Conservation (phyloP, 2,329 filamentous ascomycete genomes). For the Amylocarpus encephaloides region DNA sequence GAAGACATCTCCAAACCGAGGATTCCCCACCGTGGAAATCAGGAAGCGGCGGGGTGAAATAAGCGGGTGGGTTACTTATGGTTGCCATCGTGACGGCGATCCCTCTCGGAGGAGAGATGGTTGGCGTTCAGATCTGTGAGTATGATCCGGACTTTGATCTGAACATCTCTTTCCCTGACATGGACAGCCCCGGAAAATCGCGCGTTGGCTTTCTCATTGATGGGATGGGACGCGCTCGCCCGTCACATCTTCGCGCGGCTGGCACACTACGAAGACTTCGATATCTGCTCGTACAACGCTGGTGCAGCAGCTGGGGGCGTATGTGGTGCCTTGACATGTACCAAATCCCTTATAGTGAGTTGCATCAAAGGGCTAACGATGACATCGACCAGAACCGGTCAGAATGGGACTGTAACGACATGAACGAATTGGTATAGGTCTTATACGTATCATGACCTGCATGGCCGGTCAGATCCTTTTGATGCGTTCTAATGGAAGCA, state of each 20-base stretch:
- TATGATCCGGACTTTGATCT: not conserved
- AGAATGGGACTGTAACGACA: not conserved
- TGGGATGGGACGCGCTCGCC: conserved; percentile 1
- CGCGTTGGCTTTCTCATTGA: not conserved
- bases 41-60: no score
- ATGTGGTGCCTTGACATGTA: not conserved
- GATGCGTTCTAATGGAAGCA: no score
- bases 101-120: not conserved
- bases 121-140: not conserved
- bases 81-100: not conserved
- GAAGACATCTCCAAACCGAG: not conserved
- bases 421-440: not conserved
- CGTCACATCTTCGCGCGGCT: conserved; percentile 1
- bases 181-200: not conserved
- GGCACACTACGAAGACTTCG: not conserved
- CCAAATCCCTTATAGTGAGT: not conserved
- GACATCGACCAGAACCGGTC: not conserved
- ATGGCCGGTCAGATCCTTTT: not conserved
- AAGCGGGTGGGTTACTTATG: not conserved
- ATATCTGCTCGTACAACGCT: not conserved
- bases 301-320: not conserved
- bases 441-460: not conserved
- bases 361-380: not conserved
- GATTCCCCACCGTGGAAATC: not conserved
- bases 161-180: not conserved